Evolutionary conservation across 2,329 filamentous ascomycete genomes (phyloP), one percentile per base, ranked within the genome.

Genomic region (Phoma sp.): DNA sequence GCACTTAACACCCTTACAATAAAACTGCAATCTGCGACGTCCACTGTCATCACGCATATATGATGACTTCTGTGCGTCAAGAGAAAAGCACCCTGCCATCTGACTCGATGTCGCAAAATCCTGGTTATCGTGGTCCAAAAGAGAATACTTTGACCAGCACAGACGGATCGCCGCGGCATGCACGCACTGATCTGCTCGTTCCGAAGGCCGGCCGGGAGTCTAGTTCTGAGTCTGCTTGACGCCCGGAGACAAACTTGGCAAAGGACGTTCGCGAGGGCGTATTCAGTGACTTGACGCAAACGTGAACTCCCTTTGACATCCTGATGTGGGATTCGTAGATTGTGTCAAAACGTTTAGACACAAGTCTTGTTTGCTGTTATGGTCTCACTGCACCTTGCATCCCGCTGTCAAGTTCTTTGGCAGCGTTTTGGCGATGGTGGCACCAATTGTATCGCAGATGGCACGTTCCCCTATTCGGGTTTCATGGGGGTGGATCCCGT

Each of bases 101-200:
- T 47, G 49, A 40, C 47, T 43, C 45, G 40, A 40, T 21, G 13
- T 51, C 32, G 36, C 24, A 31, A 31, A 39, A 46, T 55, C 19
- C 32, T 43, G 41, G 36, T 41, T 50, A 31, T 52, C 21, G 45
- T 50, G 19, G 51, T 36, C 43, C 25, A 38, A 40, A 52, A 51
- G 41, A 49, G 47, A 40, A 46, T n/a, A 13, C 46, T 36, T 43
- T 10, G n/a, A 17, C 38, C 22, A 51, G 56, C 57, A 60, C 57
- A 53, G 56, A 40, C 51, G 33, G 54, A 62, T 60, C 56, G 48
- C 53, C 51, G 45, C 35, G 39, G 43, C 43, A 47, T 41, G 46
- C 52, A 48, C 55, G 46, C 51, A 47, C 39, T 44, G 63, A 66
- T 65, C 63, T 62, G 36, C 47, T 55, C 41, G 36, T 55, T 45